phyloP scores from a whole-genome alignment of 208 protist species.

The Acanthamoeba pearcei region DNA sequence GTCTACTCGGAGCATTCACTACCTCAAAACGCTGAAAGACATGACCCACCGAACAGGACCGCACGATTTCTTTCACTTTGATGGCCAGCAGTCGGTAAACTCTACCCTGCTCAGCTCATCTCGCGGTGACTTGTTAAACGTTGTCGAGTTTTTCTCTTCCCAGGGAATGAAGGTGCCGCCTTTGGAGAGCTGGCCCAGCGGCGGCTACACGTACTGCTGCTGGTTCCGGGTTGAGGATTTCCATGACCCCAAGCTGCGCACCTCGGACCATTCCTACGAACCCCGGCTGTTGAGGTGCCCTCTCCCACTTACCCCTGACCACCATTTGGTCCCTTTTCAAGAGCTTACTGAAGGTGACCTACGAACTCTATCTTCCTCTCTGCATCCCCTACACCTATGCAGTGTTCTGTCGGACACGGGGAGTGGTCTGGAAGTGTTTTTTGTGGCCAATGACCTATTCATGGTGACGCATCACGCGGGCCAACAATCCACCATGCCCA shows the following conservation, averaged over 20 bases:
- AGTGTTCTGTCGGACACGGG: conserved; percentile 13
- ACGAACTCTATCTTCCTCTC: background rate
- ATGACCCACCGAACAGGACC: conserved; percentile 18
- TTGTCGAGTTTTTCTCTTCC: background rate
- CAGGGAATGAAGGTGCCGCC: conserved; percentile 36
- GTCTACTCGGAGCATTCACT: background rate
- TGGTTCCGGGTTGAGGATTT: conserved; percentile 37
- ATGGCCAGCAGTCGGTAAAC: conserved; percentile 22
- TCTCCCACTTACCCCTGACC: background rate
- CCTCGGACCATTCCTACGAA: conserved; percentile 18
- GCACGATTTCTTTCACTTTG: conserved; percentile 38
- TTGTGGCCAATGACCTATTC: conserved; percentile 25
- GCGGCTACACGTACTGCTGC: conserved; percentile 18
- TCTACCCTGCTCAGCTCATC: background rate
- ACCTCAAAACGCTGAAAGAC: conserved; percentile 30
- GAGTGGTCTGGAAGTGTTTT: background rate
- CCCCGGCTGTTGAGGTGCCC: background rate
- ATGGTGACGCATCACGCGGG: conserved; percentile 24
- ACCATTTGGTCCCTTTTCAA: background rate
- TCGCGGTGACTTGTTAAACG: background rate
- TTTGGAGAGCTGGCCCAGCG: background rate
- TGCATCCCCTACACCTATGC: background rate
- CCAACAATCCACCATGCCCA: background rate
- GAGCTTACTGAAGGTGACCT: background rate
- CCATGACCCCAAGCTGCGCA: conserved; percentile 21